Evolutionary conservation across 768 basidiomycete genomes (phyloP).

Genomic region (Suillus subalutaceus): DNA sequence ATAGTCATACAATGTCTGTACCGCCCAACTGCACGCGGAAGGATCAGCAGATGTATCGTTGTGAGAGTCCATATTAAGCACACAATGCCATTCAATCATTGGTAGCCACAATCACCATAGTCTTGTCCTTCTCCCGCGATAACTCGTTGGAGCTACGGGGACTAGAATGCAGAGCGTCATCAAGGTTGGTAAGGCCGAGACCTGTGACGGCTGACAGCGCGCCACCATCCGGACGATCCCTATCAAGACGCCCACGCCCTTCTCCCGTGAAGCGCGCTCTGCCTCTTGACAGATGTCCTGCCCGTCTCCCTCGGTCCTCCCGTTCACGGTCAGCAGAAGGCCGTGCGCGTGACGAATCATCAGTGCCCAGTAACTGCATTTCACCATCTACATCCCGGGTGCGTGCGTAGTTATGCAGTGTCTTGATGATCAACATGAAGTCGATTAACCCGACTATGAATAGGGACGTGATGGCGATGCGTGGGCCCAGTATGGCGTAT

Average conservation of each 20-base stretch:
- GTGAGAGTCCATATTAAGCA: background rate
- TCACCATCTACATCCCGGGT: background rate
- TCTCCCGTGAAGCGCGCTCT: constrained; percentile 15
- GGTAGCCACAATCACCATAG: background rate
- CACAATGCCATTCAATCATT: background rate
- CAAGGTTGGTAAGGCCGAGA: constrained; percentile 29
- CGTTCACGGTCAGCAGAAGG: background rate
- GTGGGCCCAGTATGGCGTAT: constrained; percentile 48
- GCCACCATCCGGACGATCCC: constrained; percentile 9
- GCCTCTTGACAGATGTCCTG: background rate
- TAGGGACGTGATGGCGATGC: constrained; percentile 56
- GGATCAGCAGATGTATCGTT: background rate
- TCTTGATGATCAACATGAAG: constrained; percentile 60
- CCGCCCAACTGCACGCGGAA: background rate
- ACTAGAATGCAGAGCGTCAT: constrained; percentile 17
- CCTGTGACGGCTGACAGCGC: constrained; percentile 30
- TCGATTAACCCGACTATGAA: constrained; percentile 64
- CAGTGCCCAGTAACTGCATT: background rate
- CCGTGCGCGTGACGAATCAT: background rate
- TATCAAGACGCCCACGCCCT: background rate
- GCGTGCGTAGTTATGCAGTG: constrained; percentile 61
- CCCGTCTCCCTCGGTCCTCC: constrained; percentile 10
- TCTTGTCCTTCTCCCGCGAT: constrained; percentile 15
- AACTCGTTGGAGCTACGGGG: constrained; percentile 18
- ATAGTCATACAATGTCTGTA: background rate